Conservation (phyloP, 2,329 filamentous ascomycete genomes). For the Aspergillus clavatus region DNA sequence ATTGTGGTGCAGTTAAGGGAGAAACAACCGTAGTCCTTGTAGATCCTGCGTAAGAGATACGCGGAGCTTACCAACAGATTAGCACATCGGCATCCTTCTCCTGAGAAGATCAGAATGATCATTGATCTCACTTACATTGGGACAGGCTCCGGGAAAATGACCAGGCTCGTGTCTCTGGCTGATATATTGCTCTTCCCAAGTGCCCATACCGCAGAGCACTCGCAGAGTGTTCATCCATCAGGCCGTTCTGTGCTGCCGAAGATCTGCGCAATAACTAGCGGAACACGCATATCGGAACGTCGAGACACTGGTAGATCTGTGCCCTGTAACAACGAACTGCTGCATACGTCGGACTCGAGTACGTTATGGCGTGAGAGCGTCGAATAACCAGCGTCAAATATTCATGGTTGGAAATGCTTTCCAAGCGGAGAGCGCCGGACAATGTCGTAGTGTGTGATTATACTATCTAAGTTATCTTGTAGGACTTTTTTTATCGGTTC, state of each 20-base stretch:
- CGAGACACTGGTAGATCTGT: neutral
- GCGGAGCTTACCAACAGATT: constrained; percentile 13
- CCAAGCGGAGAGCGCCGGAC: too few relatives aligned
- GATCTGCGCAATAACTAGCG: constrained; percentile 19
- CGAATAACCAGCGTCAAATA: too few relatives aligned
- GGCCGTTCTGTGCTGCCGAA: constrained; percentile 39
- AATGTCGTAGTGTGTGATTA: too few relatives aligned
- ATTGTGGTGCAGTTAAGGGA: constrained; percentile 12
- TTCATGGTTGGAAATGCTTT: too few relatives aligned
- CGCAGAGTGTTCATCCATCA: constrained; percentile 52
- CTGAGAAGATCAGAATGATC: neutral
- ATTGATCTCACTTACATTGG: constrained; percentile 19
- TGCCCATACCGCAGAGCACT: constrained; percentile 56
- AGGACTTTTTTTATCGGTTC: neutral
- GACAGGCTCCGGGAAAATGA: constrained; percentile 40
- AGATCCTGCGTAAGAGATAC: constrained; percentile 29
- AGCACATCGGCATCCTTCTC: constrained; percentile 2
- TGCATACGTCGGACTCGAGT: neutral
- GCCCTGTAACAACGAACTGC: neutral
- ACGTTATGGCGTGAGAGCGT: too few relatives aligned
- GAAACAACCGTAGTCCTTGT: constrained; percentile 25
- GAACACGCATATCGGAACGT: constrained; percentile 29
- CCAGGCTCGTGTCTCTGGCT: constrained; percentile 46
- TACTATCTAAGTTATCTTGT: too few relatives aligned
- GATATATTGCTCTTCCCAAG: constrained; percentile 50